These are phyloP conservation scores for Penicillium rolfsii DNA, from an alignment of 2,329 filamentous ascomycete genomes.

Conservation along the genomic window DNA sequence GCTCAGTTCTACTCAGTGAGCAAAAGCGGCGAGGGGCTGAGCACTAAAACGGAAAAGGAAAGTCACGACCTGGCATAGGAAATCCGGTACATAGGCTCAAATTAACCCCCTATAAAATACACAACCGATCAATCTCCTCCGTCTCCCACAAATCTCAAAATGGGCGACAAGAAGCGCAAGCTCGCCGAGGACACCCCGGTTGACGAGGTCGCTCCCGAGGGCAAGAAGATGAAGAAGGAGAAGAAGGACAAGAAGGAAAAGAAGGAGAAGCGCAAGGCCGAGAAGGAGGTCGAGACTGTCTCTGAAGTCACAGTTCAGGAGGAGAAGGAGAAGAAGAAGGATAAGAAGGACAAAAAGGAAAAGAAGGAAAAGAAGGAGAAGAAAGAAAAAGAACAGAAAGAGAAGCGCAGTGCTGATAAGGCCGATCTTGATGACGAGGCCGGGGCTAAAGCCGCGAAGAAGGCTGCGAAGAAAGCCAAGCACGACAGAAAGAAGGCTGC, in stretches of 20 bases:
- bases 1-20: too few species aligned
- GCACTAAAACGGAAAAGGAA: too few species aligned
- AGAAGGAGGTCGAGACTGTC: constrained; percentile 7
- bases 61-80: too few species aligned
- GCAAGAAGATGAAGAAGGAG: constrained; percentile 41
- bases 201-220: constrained; percentile 34
- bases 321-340: constrained; percentile 20
- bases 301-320: constrained; percentile 4
- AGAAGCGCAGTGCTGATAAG: constrained; percentile 23
- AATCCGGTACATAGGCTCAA: too few species aligned
- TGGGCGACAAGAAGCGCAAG: constrained; percentile 47
- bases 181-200: constrained; percentile 34
- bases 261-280: constrained; percentile 22
- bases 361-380: constrained; percentile 22
- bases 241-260: constrained; percentile 28
- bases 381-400: constrained; percentile 15
- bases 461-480: constrained; percentile 28
- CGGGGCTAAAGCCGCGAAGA: constrained; percentile 5
- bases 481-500: constrained; percentile 28
- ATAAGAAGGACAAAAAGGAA: constrained; percentile 16
- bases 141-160: constrained; percentile 14
- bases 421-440: constrained; percentile 12
- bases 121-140: background rate
- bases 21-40: too few species aligned
- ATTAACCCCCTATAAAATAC: too few species aligned